A percentile compares a stretch with the other conserved stretches of the same genome.
Evolutionary conservation across 2,329 filamentous ascomycete species (phyloP).

Genomic region (Xylaria arbuscula): DNA sequence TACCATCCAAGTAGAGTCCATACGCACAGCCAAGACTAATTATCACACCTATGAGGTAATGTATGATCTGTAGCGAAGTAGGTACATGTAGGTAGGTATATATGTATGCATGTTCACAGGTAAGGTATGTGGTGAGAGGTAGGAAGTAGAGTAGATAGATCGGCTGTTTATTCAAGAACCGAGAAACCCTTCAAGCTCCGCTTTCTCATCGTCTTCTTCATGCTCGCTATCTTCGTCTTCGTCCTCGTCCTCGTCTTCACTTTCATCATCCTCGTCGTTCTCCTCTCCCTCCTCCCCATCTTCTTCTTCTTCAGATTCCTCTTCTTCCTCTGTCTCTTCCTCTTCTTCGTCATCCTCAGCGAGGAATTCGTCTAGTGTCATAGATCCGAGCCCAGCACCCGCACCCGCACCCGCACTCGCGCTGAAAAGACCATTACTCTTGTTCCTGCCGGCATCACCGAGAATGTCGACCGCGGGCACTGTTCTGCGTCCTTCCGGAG

Average conservation of each 20-base stretch:
- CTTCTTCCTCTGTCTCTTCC: conserved; percentile 59
- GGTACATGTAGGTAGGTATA: conserved; percentile 7
- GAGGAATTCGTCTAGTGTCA: conserved; percentile 93
- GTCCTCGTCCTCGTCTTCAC: conserved; percentile 48
- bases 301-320: conserved; percentile 57
- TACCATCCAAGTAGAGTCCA: background rate
- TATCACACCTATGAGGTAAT: background rate
- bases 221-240: conserved; percentile 54
- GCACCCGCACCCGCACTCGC: conserved; percentile 37
- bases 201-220: conserved; percentile 55
- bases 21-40: background rate
- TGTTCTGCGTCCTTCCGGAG: conserved; percentile 55
- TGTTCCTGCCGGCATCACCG: conserved; percentile 64
- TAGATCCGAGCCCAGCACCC: conserved; percentile 65
- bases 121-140: background rate
- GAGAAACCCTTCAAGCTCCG: conserved; percentile 55
- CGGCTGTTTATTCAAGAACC: conserved; percentile 45
- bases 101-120: background rate
- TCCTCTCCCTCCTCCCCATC: conserved; percentile 59
- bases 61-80: background rate
- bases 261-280: conserved; percentile 55
- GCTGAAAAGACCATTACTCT: conserved; percentile 59
- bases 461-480: conserved; percentile 72
- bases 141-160: background rate
- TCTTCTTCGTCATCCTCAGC: conserved; percentile 71